Percentiles rank a stretch among this genome's conserved stretches.
Evolutionary conservation across 2,329 filamentous ascomycete genomes (phyloP).

Genomic region (Elsinoe arachidis): DNA sequence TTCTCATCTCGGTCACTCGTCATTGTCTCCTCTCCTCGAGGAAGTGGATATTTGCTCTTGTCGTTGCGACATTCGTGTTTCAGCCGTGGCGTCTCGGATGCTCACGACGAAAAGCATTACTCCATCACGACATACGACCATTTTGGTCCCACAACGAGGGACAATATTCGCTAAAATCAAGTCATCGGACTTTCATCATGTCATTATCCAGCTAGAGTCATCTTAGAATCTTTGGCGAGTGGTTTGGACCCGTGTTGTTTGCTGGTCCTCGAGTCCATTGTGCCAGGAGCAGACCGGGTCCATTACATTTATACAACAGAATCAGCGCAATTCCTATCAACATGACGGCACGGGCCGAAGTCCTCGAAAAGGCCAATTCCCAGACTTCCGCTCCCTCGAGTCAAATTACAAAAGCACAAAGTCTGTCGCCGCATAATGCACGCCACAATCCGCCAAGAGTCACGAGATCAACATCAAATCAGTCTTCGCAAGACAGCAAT

Average conservation of each 20-base stretch:
- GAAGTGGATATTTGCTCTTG: not conserved
- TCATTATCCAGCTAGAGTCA: not conserved
- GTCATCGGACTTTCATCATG: not conserved
- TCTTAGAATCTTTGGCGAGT: not conserved
- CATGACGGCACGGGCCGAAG: conserved; percentile 11
- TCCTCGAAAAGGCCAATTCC: conserved; percentile 11
- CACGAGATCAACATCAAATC: conserved; percentile 11
- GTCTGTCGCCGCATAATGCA: not conserved
- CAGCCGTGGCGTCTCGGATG: conserved; percentile 11
- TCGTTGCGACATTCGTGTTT: not conserved
- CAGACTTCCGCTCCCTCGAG: not conserved
- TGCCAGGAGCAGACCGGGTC: not conserved
- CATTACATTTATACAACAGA: not conserved
- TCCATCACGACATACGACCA: not conserved
- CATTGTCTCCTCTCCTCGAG: not conserved
- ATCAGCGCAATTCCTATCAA: not conserved
- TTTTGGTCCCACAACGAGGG: not conserved
- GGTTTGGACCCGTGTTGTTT: not conserved
- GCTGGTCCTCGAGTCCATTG: not conserved
- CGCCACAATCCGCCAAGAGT: conserved; percentile 8
- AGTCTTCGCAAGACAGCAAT: not conserved
- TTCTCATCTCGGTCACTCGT: not conserved
- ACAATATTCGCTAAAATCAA: not conserved
- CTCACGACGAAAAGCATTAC: conserved; percentile 4
- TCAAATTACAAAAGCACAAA: conserved; percentile 1